Base-by-base conservation (phyloP, 1,139 yeast species). In the Barnettozyma hawaiiensis region DNA sequence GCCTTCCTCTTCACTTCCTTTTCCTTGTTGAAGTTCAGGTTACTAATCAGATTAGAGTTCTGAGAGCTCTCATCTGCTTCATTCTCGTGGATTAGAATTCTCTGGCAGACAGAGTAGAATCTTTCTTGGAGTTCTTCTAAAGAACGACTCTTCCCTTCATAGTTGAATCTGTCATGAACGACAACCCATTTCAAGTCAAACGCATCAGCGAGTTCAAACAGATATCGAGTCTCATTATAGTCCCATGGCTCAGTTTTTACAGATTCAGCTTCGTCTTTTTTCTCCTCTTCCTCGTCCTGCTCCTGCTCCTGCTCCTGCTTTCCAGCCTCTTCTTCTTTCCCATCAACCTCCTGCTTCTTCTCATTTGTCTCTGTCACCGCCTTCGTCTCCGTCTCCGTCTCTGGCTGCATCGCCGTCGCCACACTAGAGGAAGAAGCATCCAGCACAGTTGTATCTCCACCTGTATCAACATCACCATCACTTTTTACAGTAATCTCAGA, bases 151-250 rank as follows among this genome's bases (percentile, higher is more conserved):
- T 49, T 54, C 19, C 47, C 58, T 23, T 61, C 62, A 44, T 61
- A 74, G 21, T 67, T 69, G 60, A 80, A 90, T 49, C 97, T 67
- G 57, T 92, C 98, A 48, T 75, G 70, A 11, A 92, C 77, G 1
- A 89, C 81, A 10, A 83, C 76, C 97, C 98, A 92, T 50, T 94
- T 76, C 56, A 92, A 70, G 58, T 92, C 97, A 58, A 76, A 90
- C 2, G 72, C 74, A 31, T 69, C 63, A 49, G 95, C 85, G 28
- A 86, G 65, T 2, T 80, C 83, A 62, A 90, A 87, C 21, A 92
- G 65, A 48, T 84, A 78, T 39, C 68, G 67, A 0, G 97, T 86
- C 60, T 92, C 97, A 35, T 81, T 81, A 54, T 73, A 85, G 2
- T 76, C 66, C 97, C 97, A 90, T 5, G 53, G 50, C 3, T 26